These are phyloP conservation scores for Amniculicola lignicola DNA, from an alignment of 495 filamentous ascomycete genomes.

Conservation along the genomic window DNA sequence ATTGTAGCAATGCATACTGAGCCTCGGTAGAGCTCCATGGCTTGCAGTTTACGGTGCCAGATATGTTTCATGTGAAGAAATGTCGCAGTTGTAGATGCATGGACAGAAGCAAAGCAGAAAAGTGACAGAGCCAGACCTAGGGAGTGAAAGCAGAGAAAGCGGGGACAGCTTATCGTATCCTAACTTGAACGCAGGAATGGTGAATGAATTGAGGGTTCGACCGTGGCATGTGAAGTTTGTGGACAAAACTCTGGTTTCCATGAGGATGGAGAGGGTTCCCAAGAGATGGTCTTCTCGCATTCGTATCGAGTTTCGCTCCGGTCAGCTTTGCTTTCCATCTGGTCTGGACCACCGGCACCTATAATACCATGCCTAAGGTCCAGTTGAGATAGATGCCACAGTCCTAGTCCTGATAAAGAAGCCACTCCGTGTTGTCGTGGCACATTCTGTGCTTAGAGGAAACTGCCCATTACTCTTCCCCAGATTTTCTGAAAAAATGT, in stretches of 20 bases:
- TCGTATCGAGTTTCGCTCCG: too few relatives aligned
- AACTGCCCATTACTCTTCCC: background rate
- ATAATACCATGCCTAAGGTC: background rate
- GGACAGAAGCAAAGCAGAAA: background rate
- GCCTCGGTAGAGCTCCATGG: constrained; percentile 12
- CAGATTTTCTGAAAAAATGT: background rate
- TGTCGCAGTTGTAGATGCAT: too few relatives aligned
- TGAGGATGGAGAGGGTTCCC: too few relatives aligned
- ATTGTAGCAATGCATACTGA: background rate
- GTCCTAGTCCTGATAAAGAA: background rate
- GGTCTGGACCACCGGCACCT: too few relatives aligned
- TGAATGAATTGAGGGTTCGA: too few relatives aligned
- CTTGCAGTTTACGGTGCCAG: too few relatives aligned
- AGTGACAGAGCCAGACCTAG: background rate
- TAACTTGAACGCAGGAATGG: too few relatives aligned
- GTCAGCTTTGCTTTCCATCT: too few relatives aligned
- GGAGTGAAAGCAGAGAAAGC: background rate
- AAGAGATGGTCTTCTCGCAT: too few relatives aligned
- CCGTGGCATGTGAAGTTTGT: too few relatives aligned
- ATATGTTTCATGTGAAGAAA: constrained; percentile 8
- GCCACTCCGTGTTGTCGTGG: constrained; percentile 2
- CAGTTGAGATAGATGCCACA: background rate
- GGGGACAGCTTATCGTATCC: too few relatives aligned
- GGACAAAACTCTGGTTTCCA: too few relatives aligned
- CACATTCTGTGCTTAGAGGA: background rate